These are phyloP conservation scores for Lecanicillium sp. DNA, from an alignment of 2,329 filamentous ascomycete species.

Conservation along the genomic window DNA sequence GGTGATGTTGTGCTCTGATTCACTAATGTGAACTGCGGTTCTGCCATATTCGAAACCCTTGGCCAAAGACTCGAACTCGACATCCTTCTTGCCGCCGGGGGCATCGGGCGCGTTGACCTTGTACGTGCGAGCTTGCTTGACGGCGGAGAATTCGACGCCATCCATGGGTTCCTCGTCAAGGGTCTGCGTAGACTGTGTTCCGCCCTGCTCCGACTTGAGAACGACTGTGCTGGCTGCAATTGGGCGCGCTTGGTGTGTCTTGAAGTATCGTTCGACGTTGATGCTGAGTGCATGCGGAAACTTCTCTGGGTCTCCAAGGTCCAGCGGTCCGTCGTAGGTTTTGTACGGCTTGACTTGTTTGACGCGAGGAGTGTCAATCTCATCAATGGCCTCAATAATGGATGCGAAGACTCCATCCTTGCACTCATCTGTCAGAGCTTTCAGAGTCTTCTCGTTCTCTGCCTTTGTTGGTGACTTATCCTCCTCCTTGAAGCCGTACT, in stretches of 20 bases:
- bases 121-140: constrained; percentile 76
- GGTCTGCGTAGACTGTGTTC: constrained; percentile 46
- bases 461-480: constrained; percentile 66
- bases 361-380: constrained; percentile 69
- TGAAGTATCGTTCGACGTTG: constrained; percentile 84
- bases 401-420: constrained; percentile 70
- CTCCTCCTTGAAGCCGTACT: constrained; percentile 89
- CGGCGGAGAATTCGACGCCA: constrained; percentile 55
- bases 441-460: constrained; percentile 66
- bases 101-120: constrained; percentile 69
- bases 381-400: constrained; percentile 74
- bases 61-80: constrained; percentile 77
- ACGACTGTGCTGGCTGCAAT: constrained; percentile 75
- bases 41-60: constrained; percentile 92
- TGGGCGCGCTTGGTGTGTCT: constrained; percentile 70
- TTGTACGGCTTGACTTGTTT: constrained; percentile 72
- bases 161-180: constrained; percentile 43
- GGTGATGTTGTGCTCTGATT: constrained; percentile 83
- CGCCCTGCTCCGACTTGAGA: constrained; percentile 42
- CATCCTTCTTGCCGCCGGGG: constrained; percentile 73
- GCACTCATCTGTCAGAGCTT: constrained; percentile 59
- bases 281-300: constrained; percentile 74
- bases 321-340: constrained; percentile 73
- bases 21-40: constrained; percentile 82
- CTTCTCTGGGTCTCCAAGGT: constrained; percentile 68